phyloP scores from a whole-genome alignment of 331 rosid species.

The Erythrophleum ivorense region DNA sequence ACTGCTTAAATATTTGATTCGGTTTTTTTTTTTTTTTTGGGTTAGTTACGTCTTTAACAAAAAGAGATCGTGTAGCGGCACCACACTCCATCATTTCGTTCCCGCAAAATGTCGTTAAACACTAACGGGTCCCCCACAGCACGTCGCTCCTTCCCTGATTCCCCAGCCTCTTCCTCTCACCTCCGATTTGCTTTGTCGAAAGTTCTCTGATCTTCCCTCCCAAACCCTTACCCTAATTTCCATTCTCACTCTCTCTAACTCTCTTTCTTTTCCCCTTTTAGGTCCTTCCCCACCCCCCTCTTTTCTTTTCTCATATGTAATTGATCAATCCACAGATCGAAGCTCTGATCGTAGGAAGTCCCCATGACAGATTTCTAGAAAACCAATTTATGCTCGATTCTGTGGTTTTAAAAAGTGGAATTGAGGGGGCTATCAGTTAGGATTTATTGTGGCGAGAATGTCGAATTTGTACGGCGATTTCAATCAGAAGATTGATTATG shows the following conservation, averaged over 20 bases:
- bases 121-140: slow-evolving; percentile 43
- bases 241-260: neutral
- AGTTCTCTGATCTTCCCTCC: slow-evolving; percentile 34
- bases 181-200: slow-evolving; percentile 18
- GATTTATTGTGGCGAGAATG: slow-evolving; percentile 40
- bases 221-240: slow-evolving; percentile 45
- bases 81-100: neutral
- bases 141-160: slow-evolving; percentile 46
- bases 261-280: neutral
- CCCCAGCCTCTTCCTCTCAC: slow-evolving; percentile 19
- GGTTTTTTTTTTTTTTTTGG: neutral
- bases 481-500: slow-evolving; percentile 69
- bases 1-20: neutral
- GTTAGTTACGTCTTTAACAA: neutral
- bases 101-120: slow-evolving; percentile 51
- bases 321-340: neutral
- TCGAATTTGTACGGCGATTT: slow-evolving; percentile 68
- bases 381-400: slow-evolving; percentile 15
- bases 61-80: neutral
- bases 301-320: neutral
- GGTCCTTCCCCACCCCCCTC: neutral
- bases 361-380: slow-evolving; percentile 26
- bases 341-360: neutral
- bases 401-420: slow-evolving; percentile 14
- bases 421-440: slow-evolving; percentile 23